These are phyloP conservation scores for Boechera stricta DNA, from an alignment of 345 rosid species.

Conservation along the genomic window DNA sequence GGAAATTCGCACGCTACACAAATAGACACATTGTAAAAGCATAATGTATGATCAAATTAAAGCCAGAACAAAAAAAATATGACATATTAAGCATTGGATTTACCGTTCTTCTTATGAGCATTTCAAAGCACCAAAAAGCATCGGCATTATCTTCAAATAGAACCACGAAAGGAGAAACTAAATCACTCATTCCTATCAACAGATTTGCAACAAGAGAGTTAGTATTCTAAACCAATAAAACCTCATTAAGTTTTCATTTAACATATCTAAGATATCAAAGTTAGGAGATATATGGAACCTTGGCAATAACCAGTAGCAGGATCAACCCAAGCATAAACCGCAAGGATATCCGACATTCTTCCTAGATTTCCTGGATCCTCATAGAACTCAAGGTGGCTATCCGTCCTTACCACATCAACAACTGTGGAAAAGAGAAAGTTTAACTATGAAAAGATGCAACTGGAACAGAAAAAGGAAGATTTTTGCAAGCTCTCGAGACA, in stretches of 20 bases:
- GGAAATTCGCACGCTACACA: conserved; percentile 83
- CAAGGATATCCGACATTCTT: conserved; percentile 95
- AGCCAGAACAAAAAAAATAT: background rate
- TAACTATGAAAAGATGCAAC: conserved; percentile 13
- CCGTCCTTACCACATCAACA: conserved; percentile 96
- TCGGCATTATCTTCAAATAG: conserved; percentile 92
- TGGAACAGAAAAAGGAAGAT: background rate
- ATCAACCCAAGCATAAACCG: conserved; percentile 97
- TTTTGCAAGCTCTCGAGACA: conserved; percentile 11
- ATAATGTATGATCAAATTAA: conserved; percentile 1
- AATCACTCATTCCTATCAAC: conserved; percentile 89
- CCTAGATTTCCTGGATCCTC: conserved; percentile 83
- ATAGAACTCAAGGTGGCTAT: conserved; percentile 90
- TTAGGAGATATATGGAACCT: conserved; percentile 54
- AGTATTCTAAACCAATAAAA: conserved; percentile 26
- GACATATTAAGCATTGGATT: conserved; percentile 15
- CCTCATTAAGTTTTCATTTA: background rate
- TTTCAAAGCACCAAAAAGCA: conserved; percentile 99
- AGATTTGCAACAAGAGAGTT: conserved; percentile 37
- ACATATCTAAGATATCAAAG: background rate
- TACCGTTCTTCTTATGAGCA: conserved; percentile 97
- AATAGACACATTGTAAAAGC: conserved; percentile 37
- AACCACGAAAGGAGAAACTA: conserved; percentile 90
- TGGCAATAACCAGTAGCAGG: conserved; percentile 97
- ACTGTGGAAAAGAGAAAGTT: conserved; percentile 53